Evolutionary conservation across 2,329 filamentous ascomycete genomes (phyloP), one percentile per base, ranked within the genome.

Genomic region (Fusarium buxicola): DNA sequence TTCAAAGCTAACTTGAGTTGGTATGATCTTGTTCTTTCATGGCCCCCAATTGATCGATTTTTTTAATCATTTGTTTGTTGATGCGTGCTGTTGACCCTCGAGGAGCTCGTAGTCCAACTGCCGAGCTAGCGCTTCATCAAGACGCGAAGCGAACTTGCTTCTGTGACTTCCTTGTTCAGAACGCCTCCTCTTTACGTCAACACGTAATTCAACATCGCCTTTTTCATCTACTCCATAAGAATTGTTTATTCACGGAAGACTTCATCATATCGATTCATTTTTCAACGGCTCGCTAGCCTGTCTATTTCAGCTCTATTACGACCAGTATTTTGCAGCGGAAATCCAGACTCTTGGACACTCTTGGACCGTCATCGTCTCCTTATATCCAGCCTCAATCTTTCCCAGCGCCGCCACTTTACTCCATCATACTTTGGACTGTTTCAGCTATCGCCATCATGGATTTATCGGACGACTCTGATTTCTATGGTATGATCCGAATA

Each of bases 391-490:
- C 16, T n/a, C 15, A 28, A 30, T 38, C 15, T 27, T 27, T 39
- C 21, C 21, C 21, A 21, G 21, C 21, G 11, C 24, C 40, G 24
- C 43, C 30, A 28, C 31, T 36, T 27, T 4, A 13, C 8, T n/a
- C 32, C 12, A 15, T 12, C n/a, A 11, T 39, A 24, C 24, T 32
- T 30, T 15, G 9, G 13, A 39, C 41, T 39, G 31, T 52, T 24
- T 25, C 35, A 34, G 21, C 21, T 10, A 40, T 34, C 32, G 51
- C 18, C 35, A 56, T 8, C 27, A 81, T 79, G 79, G 76, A 77
- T 54, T 30, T 68, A 12, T 75, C 74, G 10, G 80, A 80, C 12
- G 83, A 86, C 50, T 86, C 84, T 2, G 82, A 84, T 46, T 86
- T 86, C 66, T 86, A 86, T 56, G 84, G 84, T 84, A 75, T 27